A percentile compares a stretch with the other conserved stretches of the same genome.
These are phyloP conservation scores for Malassezia sp. DNA, from an alignment of 1,284 basidiomycete species.

Conservation along the genomic window DNA sequence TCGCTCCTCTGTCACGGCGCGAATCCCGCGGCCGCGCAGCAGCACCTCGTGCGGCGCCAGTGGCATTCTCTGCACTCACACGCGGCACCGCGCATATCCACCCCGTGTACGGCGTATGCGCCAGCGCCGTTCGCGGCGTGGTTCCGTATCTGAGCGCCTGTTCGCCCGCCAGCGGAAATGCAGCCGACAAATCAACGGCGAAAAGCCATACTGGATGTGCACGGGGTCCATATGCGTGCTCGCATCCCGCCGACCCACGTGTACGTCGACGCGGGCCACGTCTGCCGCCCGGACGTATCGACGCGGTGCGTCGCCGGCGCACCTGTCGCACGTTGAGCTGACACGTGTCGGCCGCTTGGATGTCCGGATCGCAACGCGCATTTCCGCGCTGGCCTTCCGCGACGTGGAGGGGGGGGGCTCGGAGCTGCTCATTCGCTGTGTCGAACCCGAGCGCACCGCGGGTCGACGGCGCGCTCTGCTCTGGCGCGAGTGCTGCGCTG, in stretches of 20 bases:
- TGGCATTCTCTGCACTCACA: conserved; percentile 70
- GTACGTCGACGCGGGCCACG: conserved; percentile 77
- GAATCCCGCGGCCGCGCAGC: conserved; percentile 60
- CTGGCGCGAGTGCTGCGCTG: conserved; percentile 46
- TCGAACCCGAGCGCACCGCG: conserved; percentile 57
- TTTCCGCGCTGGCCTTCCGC: conserved; percentile 59
- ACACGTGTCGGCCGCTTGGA: conserved; percentile 55
- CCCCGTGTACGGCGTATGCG: conserved; percentile 49
- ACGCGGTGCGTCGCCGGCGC: no score
- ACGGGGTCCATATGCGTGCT: no score
- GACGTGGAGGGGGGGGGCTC: conserved; percentile 60
- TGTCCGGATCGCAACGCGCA: conserved; percentile 54
- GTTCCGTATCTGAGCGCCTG: no score
- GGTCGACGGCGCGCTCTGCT: conserved; percentile 55
- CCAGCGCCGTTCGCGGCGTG: conserved; percentile 5
- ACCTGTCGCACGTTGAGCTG: no score
- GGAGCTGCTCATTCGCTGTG: conserved; percentile 65
- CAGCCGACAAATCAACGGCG: no score
- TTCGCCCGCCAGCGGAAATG: no score
- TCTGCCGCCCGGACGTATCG: conserved; percentile 64
- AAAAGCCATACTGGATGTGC: no score
- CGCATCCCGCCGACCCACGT: no score
- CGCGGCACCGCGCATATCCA: conserved; percentile 52
- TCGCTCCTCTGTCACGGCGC: conserved; percentile 64
- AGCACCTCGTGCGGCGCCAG: conserved; percentile 53